Evolutionary conservation across 2,329 filamentous ascomycete species (phyloP).

Genomic region (Leptographium lundbergii): DNA sequence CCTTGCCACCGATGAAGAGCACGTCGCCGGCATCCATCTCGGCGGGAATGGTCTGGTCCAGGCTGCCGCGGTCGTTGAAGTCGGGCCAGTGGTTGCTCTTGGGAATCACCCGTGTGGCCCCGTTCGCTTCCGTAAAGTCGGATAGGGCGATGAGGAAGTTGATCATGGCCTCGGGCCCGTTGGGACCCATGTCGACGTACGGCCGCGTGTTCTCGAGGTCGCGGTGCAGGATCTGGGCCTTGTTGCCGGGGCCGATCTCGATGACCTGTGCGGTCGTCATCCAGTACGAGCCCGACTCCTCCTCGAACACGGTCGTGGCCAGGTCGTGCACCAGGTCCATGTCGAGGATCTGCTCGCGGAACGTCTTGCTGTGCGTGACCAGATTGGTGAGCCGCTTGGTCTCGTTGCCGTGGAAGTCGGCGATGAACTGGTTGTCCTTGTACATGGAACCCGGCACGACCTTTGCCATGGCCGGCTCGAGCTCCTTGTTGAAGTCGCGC

Average conservation of each 20-base stretch:
- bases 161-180: conserved; percentile 13
- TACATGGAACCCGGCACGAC: neutral
- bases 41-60: conserved; percentile 10
- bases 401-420: conserved; percentile 15
- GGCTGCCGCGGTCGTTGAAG: conserved; percentile 8
- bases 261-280: conserved; percentile 14
- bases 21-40: conserved; percentile 19
- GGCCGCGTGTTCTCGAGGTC: conserved; percentile 14
- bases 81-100: conserved; percentile 17
- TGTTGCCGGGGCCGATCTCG: conserved; percentile 14
- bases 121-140: conserved; percentile 17
- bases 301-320: conserved; percentile 14
- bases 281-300: conserved; percentile 18
- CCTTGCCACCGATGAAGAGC: conserved; percentile 19
- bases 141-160: conserved; percentile 16
- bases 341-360: conserved; percentile 17
- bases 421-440: neutral
- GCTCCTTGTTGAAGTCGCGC: conserved; percentile 13
- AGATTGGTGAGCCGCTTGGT: conserved; percentile 16
- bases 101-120: conserved; percentile 19
- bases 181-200: conserved; percentile 16
- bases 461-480: conserved; percentile 13
- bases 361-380: conserved; percentile 15
- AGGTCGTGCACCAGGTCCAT: conserved; percentile 17
- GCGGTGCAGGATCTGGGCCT: conserved; percentile 17